Base-by-base conservation (phyloP, 768 basidiomycete genomes). In the Phanerochaete carnosa region DNA sequence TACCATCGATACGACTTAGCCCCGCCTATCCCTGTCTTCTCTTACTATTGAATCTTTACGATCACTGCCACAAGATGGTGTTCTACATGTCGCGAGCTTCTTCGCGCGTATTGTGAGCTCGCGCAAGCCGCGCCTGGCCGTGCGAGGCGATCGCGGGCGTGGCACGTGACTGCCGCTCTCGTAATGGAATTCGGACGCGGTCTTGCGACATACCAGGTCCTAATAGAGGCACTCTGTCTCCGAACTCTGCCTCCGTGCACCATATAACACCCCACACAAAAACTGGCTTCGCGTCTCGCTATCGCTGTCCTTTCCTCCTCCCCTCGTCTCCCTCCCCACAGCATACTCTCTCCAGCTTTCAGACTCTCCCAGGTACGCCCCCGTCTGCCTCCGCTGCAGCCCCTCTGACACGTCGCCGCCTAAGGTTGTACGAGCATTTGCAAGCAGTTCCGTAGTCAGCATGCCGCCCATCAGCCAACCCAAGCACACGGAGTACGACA, bases 391-490 rank as follows among this genome's bases (percentile, higher is more conserved):
- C 9, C 16, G 23, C 33, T 25, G 19, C 33, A 12, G 30, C 1
- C 11, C 9, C 32, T 32, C 52, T 49, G 23, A 54, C 62, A 33
- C 47, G 30, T 58, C 52, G 33, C 25, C 23, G 30, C 51, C n/a
- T n/a, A n/a, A 64, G 60, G 28, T 61, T 22, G 37, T 58, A 23
- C 55, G 61, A 86, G 85, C 70, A 82, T 64, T 75, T 78, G 33
- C 76, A 83, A 75, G 73, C 77, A 46, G 77, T 85, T 46, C 76
- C 13, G 65, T 72, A 45, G 61, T 68, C n/a, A 81, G 74, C 28
- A 92, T 93, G 90, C 81, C 92, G 53, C 91, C 92, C 37, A 75
- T 91, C 62, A 78, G 84, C 57, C 85, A 79, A 67, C 86, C 89
- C 19, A 83, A 80, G 2, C 70, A 73, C 19, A 85, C 86, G 46